Conservation (phyloP, 139 green algal species). For the Astrephomene gubernaculifera region DNA sequence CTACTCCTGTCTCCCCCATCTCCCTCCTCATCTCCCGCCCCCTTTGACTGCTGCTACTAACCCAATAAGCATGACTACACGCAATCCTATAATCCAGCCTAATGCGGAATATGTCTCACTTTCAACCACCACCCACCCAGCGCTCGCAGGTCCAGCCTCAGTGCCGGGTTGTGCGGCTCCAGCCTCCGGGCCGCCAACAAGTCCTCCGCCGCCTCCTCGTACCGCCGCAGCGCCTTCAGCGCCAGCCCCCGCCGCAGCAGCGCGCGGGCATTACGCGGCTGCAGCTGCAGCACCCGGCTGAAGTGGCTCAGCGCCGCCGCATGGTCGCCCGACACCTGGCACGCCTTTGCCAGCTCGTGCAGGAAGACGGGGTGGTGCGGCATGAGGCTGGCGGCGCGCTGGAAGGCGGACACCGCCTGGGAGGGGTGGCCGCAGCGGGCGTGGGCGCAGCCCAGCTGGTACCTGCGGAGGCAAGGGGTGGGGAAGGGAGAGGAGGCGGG, state of each 20-base stretch:
- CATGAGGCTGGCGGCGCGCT: slow-evolving; percentile 14
- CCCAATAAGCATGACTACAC: no score
- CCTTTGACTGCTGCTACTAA: no score
- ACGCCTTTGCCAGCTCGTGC: slow-evolving; percentile 61
- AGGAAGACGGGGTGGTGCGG: slow-evolving; percentile 51
- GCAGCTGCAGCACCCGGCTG: slow-evolving; percentile 49
- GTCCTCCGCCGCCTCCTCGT: slow-evolving; percentile 50
- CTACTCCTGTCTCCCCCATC: no score
- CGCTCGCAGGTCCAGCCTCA: slow-evolving; percentile 49
- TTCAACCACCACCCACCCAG: slow-evolving; percentile 42
- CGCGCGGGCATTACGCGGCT: slow-evolving; percentile 58
- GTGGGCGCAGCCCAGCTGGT: slow-evolving; percentile 52
- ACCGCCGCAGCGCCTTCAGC: slow-evolving; percentile 16
- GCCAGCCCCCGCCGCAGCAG: slow-evolving; percentile 54
- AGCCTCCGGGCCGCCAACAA: slow-evolving; percentile 42
- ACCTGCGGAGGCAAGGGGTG: slow-evolving; percentile 49
- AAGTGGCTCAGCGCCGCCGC: slow-evolving; percentile 39
- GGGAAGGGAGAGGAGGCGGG: neutral
- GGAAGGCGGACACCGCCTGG: slow-evolving; percentile 35
- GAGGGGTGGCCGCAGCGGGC: slow-evolving; percentile 7
- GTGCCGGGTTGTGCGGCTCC: slow-evolving; percentile 28
- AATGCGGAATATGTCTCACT: no score
- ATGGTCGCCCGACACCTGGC: slow-evolving; percentile 44
- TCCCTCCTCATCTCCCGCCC: neutral
- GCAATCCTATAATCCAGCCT: no score